Conservation (phyloP, 2,329 filamentous ascomycete species). For the Erysiphe pulchra region DNA sequence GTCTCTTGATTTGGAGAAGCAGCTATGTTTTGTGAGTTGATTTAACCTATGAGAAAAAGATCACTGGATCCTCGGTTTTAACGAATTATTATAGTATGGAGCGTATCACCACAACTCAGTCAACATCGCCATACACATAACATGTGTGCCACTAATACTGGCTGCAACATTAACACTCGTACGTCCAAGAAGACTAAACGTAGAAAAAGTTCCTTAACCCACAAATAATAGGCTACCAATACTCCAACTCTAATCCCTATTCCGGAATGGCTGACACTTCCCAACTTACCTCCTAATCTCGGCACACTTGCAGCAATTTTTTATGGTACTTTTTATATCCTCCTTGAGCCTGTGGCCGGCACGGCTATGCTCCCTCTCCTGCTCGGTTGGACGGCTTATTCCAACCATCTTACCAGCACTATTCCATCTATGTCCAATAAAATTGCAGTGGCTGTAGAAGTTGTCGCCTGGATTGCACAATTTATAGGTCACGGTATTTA, state of each 20-base stretch:
- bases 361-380: conserved; percentile 51
- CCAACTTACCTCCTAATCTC: conserved; percentile 39
- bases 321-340: conserved; percentile 60
- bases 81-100: conserved; percentile 36
- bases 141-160: conserved; percentile 53
- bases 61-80: not conserved
- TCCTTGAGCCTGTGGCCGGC: conserved; percentile 86
- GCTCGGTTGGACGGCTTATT: conserved; percentile 44
- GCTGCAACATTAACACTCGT: conserved; percentile 48
- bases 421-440: conserved; percentile 23
- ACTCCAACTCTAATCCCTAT: conserved; percentile 35
- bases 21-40: conserved; percentile 49
- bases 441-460: conserved; percentile 37
- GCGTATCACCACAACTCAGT: conserved; percentile 57
- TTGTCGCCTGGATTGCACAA: conserved; percentile 63
- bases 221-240: conserved; percentile 26
- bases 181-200: conserved; percentile 6
- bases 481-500: conserved; percentile 80
- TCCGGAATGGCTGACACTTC: conserved; percentile 39
- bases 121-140: conserved; percentile 57
- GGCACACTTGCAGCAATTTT: conserved; percentile 36
- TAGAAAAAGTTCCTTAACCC: not conserved
- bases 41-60: not conserved
- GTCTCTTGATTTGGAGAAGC: conserved; percentile 57
- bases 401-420: conserved; percentile 39